phyloP scores from a whole-genome alignment of 2,329 filamentous ascomycete species.

The Aspergillus sp. region DNA sequence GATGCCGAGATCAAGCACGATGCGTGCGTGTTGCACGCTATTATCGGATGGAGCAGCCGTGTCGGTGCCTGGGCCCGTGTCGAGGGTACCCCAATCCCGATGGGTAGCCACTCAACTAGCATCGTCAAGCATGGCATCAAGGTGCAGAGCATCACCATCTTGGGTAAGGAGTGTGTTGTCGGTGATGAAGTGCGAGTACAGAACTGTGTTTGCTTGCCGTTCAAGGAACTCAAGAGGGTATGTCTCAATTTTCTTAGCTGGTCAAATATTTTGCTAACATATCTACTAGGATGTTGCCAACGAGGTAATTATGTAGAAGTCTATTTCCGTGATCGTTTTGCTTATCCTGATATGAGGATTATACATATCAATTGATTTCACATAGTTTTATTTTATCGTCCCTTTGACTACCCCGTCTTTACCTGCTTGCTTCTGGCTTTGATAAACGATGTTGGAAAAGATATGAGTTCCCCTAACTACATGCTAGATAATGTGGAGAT shows the following conservation, averaged over 20 bases:
- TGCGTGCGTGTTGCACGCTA: conserved; percentile 89
- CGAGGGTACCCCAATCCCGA: conserved; percentile 85
- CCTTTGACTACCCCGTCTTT: not conserved
- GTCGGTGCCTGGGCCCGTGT: conserved; percentile 98
- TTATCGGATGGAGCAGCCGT: conserved; percentile 94
- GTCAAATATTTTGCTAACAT: not conserved
- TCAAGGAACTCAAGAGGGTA: conserved; percentile 96
- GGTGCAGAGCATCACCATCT: conserved; percentile 95
- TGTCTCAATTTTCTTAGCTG: conserved; percentile 32
- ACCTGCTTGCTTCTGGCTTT: too few relatives aligned
- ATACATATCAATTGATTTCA: conserved; percentile 2
- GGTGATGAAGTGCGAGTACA: conserved; percentile 93
- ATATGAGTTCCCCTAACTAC: too few relatives aligned
- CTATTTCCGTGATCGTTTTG: conserved; percentile 5
- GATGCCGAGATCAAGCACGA: conserved; percentile 96
- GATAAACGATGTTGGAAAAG: too few relatives aligned
- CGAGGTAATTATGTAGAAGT: conserved; percentile 79
- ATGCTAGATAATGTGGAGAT: not conserved
- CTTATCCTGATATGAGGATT: not conserved
- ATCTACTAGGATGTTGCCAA: conserved; percentile 34
- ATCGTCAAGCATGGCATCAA: conserved; percentile 98
- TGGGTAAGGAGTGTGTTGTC: conserved; percentile 93
- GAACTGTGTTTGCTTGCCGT: conserved; percentile 95
- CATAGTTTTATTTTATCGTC: not conserved
- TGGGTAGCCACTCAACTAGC: conserved; percentile 84